phyloP scores from a whole-genome alignment of 1,284 basidiomycete species.

The Trichosporon coremiiforme region DNA sequence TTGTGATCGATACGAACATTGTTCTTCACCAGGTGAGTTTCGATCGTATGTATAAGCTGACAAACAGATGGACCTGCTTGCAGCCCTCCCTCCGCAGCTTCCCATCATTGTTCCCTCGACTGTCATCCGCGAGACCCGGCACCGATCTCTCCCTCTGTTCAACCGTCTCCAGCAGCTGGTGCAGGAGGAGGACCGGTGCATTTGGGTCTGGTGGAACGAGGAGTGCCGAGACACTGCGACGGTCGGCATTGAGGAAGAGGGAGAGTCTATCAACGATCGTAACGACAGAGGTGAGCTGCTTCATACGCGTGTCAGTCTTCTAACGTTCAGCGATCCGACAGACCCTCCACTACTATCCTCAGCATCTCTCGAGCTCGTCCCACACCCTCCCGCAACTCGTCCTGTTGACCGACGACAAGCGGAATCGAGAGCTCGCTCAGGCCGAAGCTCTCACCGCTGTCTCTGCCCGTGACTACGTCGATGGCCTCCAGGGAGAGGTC shows the following conservation, averaged over 20 bases:
- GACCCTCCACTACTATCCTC: constrained; percentile 79
- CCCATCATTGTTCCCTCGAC: constrained; percentile 92
- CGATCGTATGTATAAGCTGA: neutral
- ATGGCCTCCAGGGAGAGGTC: constrained; percentile 64
- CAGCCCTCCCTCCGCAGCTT: constrained; percentile 69
- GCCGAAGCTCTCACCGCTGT: constrained; percentile 67
- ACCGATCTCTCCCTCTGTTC: constrained; percentile 88
- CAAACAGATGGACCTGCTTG: constrained; percentile 84
- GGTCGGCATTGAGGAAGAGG: constrained; percentile 32
- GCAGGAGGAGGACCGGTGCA: constrained; percentile 72
- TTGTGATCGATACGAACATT: constrained; percentile 94
- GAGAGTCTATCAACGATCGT: constrained; percentile 72
- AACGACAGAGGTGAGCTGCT: constrained; percentile 76
- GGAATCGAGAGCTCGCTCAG: constrained; percentile 76
- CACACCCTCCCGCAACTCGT: constrained; percentile 67
- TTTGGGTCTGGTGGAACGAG: constrained; percentile 91
- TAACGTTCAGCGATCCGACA: constrained; percentile 71
- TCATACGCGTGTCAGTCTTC: neutral
- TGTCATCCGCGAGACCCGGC: constrained; percentile 92
- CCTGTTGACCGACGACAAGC: constrained; percentile 85
- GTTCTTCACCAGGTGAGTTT: constrained; percentile 78
- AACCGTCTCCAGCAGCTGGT: constrained; percentile 83
- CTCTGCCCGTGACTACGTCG: constrained; percentile 76
- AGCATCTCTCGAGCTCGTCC: constrained; percentile 66
- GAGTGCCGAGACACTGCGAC: constrained; percentile 65